These are phyloP conservation scores for Calonectria hongkongensis DNA, from an alignment of 2,329 filamentous ascomycete genomes.

Conservation along the genomic window DNA sequence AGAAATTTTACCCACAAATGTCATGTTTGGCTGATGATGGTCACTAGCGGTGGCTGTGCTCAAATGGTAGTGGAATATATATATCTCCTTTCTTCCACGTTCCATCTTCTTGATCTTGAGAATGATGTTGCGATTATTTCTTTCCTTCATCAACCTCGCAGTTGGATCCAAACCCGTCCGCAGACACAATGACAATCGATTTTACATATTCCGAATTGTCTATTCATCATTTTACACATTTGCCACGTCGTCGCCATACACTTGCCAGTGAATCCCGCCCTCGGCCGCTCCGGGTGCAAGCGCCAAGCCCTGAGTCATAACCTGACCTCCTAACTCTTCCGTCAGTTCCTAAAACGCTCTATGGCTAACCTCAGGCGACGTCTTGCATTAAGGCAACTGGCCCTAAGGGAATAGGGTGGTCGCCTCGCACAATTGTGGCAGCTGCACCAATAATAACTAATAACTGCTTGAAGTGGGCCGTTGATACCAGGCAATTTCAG, in stretches of 20 bases:
- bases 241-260: background rate
- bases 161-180: too few species aligned
- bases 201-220: background rate
- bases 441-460: background rate
- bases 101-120: background rate
- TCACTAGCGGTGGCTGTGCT: slow-evolving; percentile 4
- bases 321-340: too few species aligned
- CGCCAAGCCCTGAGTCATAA: background rate
- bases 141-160: background rate
- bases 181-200: background rate
- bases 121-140: too few species aligned
- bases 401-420: slow-evolving; percentile 4
- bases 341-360: background rate
- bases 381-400: background rate
- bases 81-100: background rate
- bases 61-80: background rate
- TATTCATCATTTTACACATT: background rate
- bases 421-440: background rate
- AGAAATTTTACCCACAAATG: too few species aligned
- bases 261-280: background rate
- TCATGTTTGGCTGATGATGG: background rate
- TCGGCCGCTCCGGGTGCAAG: background rate
- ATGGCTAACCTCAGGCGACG: background rate
- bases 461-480: background rate
- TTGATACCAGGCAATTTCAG: background rate